Percentiles rank a stretch among this genome's conserved stretches.
Conservation (phyloP, 495 filamentous ascomycete genomes). For the Podospora appendiculata region DNA sequence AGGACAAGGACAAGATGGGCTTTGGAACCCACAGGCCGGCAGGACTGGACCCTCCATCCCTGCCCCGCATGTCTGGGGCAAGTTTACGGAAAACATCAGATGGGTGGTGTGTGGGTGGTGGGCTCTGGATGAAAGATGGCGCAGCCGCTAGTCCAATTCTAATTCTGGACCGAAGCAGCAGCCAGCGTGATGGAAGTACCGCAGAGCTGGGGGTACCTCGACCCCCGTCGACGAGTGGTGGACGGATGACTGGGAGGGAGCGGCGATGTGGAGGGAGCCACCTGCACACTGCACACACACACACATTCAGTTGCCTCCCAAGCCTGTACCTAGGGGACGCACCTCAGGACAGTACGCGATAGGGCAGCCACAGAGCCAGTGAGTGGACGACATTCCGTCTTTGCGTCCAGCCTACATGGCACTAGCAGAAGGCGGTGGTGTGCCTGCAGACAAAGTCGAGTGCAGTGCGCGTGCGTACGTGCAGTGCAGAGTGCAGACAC, state of each 20-base stretch:
- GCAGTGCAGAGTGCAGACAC: conserved; percentile 2
- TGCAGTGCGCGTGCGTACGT: conserved; percentile 4
- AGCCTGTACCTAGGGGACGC: too few species aligned
- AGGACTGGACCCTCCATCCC: conserved; percentile 20
- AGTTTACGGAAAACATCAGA: conserved; percentile 40
- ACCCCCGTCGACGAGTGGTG: not conserved
- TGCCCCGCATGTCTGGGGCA: conserved; percentile 42
- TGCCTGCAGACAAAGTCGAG: conserved; percentile 11
- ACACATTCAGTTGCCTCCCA: too few species aligned
- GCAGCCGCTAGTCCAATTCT: conserved; percentile 27
- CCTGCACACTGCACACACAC: not conserved
- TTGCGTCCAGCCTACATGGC: conserved; percentile 9
- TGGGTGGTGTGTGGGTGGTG: conserved; percentile 26
- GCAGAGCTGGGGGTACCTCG: conserved; percentile 13
- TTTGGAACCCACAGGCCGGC: conserved; percentile 19
- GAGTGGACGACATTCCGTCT: not conserved
- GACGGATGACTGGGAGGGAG: not conserved
- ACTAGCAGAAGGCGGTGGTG: conserved; percentile 11
- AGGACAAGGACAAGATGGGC: conserved; percentile 7
- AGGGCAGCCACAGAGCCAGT: not conserved
- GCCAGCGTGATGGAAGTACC: conserved; percentile 17
- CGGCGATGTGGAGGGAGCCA: not conserved
- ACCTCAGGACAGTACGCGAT: not conserved
- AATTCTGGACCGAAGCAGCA: conserved; percentile 20
- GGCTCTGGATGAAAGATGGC: conserved; percentile 21